Base-by-base conservation (phyloP, 495 filamentous ascomycete genomes). In the Lophiostoma macrostomum region DNA sequence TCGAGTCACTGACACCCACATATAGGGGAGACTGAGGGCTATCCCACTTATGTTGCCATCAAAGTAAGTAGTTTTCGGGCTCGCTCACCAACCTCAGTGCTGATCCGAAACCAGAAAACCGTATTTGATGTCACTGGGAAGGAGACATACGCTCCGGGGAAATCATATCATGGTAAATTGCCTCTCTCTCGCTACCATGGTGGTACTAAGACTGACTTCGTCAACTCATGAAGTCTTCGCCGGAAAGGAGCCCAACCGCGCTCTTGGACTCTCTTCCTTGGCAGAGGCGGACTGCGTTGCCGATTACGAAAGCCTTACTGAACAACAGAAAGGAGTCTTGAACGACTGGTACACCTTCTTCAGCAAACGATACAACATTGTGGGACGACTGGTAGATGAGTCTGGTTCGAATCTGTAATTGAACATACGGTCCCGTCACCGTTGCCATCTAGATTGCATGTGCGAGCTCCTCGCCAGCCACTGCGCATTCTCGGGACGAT, bases 271-370 rank as follows among this genome's bases (percentile, higher is more conserved):
- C 65, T 93, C 90, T 3, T 95, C 89, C 3, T 81, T 90, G 34
- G 95, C 96, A 69, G 69, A 77, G 3, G 90, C 90, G 63, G 89
- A 97, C 63, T 91, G 88, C 58, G 72, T 71, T 14, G 74, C 94
- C 1, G 86, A 96, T 24, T 97, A 89, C 88, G 74, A 83, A 48
- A 87, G 93, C 65, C 75, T 99, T 36, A 69, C 71, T 18, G 90
- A 95, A n/a, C 89, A 91, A 71, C 83, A 96, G 67, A 89, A 96
- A 73, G 78, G 75, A 22, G 81, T 85, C 12, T 73, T 99, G 32
- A 76, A 88, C 19, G 94, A 97, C 65, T 99, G 93, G 93, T 83
- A 80, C 45, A 94, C 85, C 3, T 98, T 95, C 73, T 98, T 97
- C 73, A 85, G 82, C 61, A 98, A 96, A 73, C 77, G 93, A 32